Evolutionary conservation across 768 basidiomycete genomes (phyloP).

Genomic region (Trametes cingulata): DNA sequence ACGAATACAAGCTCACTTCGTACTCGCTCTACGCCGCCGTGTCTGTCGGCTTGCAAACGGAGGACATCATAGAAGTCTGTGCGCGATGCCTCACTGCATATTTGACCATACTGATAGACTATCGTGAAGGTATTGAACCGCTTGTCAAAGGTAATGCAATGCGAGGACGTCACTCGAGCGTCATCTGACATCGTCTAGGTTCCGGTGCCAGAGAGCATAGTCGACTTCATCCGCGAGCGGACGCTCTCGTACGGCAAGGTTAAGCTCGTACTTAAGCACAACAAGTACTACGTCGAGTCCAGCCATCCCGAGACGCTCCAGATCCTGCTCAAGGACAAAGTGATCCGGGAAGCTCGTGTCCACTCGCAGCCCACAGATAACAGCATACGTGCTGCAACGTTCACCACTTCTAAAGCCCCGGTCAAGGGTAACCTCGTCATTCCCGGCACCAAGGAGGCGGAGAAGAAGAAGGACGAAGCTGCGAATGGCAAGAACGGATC

Average conservation of each 20-base stretch:
- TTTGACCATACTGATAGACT: conserved; percentile 29
- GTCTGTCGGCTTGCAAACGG: conserved; percentile 95
- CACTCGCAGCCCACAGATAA: conserved; percentile 67
- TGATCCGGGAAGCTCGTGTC: conserved; percentile 84
- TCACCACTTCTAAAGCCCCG: conserved; percentile 82
- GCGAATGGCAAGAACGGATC: conserved; percentile 36
- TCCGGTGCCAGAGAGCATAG: conserved; percentile 86
- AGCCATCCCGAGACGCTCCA: conserved; percentile 93
- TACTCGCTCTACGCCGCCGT: conserved; percentile 99
- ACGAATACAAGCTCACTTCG: conserved; percentile 98
- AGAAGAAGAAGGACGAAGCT: conserved; percentile 68
- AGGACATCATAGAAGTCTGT: conserved; percentile 96
- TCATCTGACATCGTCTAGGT: conserved; percentile 50
- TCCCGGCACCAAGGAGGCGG: conserved; percentile 77
- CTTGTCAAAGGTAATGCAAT: conserved; percentile 65
- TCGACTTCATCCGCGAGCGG: conserved; percentile 85
- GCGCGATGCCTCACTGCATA: conserved; percentile 24
- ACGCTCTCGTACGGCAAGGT: conserved; percentile 98
- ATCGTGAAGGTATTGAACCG: conserved; percentile 69
- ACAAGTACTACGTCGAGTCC: conserved; percentile 96
- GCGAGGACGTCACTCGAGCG: background rate
- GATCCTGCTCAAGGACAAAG: conserved; percentile 78
- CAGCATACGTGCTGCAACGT: conserved; percentile 73
- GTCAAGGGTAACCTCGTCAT: conserved; percentile 81
- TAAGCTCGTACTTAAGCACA: conserved; percentile 96